phyloP scores from a whole-genome alignment of 75 land plant species.

The Pinus taeda region DNA sequence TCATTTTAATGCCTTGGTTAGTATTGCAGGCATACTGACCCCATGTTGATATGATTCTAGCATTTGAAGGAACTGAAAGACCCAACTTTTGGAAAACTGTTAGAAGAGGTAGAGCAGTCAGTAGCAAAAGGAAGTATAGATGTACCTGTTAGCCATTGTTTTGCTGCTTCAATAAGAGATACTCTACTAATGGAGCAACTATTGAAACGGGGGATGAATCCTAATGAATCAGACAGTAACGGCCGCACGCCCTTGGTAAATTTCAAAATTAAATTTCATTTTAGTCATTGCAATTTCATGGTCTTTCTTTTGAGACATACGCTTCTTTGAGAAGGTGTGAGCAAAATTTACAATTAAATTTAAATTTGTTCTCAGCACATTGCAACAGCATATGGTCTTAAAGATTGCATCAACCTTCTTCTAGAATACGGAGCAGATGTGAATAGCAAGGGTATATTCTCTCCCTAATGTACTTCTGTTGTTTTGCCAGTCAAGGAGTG shows the following conservation, averaged over 20 bases:
- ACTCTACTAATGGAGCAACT: constrained; percentile 34
- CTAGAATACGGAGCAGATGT: constrained; percentile 69
- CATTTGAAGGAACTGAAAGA: constrained; percentile 36
- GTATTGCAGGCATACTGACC: neutral
- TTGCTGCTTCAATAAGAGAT: constrained; percentile 44
- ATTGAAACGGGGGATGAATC: constrained; percentile 40
- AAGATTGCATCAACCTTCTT: constrained; percentile 55
- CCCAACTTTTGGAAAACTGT: constrained; percentile 32
- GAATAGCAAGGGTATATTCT: constrained; percentile 55
- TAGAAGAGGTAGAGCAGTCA: constrained; percentile 42
- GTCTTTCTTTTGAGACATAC: too few species aligned
- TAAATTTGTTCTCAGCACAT: constrained; percentile 44
- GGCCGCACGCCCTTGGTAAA: constrained; percentile 61
- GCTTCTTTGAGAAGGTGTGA: too few species aligned
- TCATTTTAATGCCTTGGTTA: neutral
- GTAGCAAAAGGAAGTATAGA: constrained; percentile 40
- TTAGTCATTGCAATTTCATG: too few species aligned
- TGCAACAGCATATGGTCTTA: constrained; percentile 73
- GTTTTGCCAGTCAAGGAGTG: too few species aligned
- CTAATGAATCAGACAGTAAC: constrained; percentile 44
- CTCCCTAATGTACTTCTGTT: too few species aligned
- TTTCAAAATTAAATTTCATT: too few species aligned
- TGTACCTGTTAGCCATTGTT: constrained; percentile 39
- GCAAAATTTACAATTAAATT: too few species aligned
- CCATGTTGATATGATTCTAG: constrained; percentile 12